Conservation (phyloP, 1,284 basidiomycete genomes). For the Pulveroboletus sp. region DNA sequence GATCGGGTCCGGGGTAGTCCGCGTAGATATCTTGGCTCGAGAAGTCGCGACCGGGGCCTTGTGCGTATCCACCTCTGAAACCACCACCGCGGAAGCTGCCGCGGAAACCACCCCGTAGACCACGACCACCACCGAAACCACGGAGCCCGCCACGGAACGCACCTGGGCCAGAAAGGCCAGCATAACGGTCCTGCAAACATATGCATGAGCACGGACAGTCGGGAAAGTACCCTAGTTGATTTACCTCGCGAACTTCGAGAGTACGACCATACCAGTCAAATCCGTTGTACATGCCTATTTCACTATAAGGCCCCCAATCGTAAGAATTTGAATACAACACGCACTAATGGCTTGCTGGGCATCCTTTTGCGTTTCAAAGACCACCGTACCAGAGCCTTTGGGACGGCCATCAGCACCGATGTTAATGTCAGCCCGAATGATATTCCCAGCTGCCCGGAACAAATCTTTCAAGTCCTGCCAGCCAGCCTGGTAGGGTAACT, state of each 20-base stretch:
- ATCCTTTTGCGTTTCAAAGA: conserved; percentile 89
- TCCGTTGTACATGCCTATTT: conserved; percentile 86
- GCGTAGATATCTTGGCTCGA: conserved; percentile 79
- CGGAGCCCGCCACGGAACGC: conserved; percentile 65
- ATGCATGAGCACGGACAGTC: conserved; percentile 7
- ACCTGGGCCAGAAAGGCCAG: conserved; percentile 71
- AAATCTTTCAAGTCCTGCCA: conserved; percentile 99
- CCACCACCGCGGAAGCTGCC: conserved; percentile 61
- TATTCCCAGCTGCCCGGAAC: conserved; percentile 92
- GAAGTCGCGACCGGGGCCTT: conserved; percentile 66
- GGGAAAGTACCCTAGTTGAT: conserved; percentile 11
- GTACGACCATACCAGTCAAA: conserved; percentile 93
- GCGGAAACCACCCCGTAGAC: conserved; percentile 49
- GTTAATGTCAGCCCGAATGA: conserved; percentile 93
- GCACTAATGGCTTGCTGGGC: conserved; percentile 88
- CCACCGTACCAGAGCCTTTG: conserved; percentile 93
- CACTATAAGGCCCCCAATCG: conserved; percentile 2
- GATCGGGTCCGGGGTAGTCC: conserved; percentile 79
- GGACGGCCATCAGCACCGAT: conserved; percentile 89
- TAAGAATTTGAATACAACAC: conserved; percentile 30
- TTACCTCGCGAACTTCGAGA: conserved; percentile 89
- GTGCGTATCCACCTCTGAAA: conserved; percentile 55
- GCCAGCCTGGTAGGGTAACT: conserved; percentile 93
- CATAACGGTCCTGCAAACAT: conserved; percentile 78
- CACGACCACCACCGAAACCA: conserved; percentile 45